phyloP scores from a whole-genome alignment of 352 stramenopile genomes.

The Pythium biforme region DNA sequence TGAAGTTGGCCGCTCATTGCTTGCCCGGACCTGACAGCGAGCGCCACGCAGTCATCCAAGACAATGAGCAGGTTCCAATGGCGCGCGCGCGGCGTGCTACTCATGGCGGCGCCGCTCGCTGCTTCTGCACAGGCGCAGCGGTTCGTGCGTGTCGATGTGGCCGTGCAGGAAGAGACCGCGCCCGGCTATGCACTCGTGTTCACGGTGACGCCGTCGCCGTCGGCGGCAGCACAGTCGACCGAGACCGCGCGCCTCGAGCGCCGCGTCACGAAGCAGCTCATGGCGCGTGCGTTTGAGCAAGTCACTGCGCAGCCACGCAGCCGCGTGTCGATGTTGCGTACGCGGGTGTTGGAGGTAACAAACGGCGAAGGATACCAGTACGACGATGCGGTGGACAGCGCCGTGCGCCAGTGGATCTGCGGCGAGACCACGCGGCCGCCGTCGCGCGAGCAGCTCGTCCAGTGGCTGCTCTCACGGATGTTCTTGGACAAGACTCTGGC shows the following conservation, averaged over 20 bases:
- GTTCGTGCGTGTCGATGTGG: conserved; percentile 23
- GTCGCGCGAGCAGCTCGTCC: conserved; percentile 43
- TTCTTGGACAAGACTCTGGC: conserved; percentile 20
- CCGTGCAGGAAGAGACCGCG: conserved; percentile 35
- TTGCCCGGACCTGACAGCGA: too few relatives aligned
- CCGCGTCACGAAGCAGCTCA: conserved; percentile 50
- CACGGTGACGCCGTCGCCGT: conserved; percentile 16
- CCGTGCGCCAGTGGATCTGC: conserved; percentile 39
- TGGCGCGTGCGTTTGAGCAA: conserved; percentile 41
- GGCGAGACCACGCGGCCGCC: conserved; percentile 29
- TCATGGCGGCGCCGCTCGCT: conserved; percentile 27
- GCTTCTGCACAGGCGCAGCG: conserved; percentile 21
- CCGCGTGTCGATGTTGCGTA: background rate
- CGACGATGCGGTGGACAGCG: conserved; percentile 34
- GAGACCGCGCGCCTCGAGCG: conserved; percentile 9
- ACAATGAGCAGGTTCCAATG: background rate
- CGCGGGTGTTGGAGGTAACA: conserved; percentile 6
- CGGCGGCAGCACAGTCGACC: too few relatives aligned
- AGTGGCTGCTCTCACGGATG: conserved; percentile 63
- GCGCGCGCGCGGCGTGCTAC: background rate
- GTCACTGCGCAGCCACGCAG: conserved; percentile 15
- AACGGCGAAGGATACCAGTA: background rate
- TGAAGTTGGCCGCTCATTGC: too few relatives aligned
- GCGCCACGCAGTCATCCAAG: background rate
- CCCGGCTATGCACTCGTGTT: conserved; percentile 51